These are phyloP conservation scores for Alternaria triticimaculans DNA, from an alignment of 2,329 filamentous ascomycete species.

Conservation along the genomic window DNA sequence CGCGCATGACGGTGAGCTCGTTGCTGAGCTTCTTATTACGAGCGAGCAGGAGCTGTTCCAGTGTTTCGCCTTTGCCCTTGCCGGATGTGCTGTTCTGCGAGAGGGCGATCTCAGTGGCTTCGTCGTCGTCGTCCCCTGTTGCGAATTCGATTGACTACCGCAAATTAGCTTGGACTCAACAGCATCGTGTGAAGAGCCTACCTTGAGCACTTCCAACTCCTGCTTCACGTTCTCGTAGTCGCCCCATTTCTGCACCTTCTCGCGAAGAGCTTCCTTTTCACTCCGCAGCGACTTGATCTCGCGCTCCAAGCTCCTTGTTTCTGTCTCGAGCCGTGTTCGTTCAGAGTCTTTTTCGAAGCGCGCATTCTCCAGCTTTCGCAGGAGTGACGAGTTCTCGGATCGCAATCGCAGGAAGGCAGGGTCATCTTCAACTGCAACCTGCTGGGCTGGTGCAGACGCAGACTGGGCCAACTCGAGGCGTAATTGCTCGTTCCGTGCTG, in stretches of 20 bases:
- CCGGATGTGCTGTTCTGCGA: constrained; percentile 57
- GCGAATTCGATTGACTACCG: constrained; percentile 88
- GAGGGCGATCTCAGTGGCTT: constrained; percentile 41
- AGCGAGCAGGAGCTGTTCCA: constrained; percentile 89
- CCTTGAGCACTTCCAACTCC: constrained; percentile 91
- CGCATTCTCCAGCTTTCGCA: constrained; percentile 84
- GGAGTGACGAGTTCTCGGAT: constrained; percentile 89
- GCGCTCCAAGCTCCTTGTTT: constrained; percentile 78
- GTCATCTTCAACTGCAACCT: constrained; percentile 79
- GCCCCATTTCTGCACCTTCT: constrained; percentile 84
- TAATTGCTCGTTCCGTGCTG: constrained; percentile 92
- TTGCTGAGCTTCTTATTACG: constrained; percentile 97
- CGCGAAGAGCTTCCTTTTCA: constrained; percentile 80
- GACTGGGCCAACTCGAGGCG: constrained; percentile 88
- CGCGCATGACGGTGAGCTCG: constrained; percentile 88
- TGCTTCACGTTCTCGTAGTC: constrained; percentile 98
- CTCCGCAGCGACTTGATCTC: constrained; percentile 76
- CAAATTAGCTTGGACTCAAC: constrained; percentile 13
- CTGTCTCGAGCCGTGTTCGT: constrained; percentile 76
- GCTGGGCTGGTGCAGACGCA: constrained; percentile 71
- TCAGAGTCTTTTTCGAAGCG: constrained; percentile 84
- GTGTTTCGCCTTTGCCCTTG: constrained; percentile 74
- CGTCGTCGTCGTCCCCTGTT: constrained; percentile 75
- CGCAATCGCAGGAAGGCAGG: constrained; percentile 85
- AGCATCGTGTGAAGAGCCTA: constrained; percentile 23